phyloP scores from a whole-genome alignment of 2,329 filamentous ascomycete genomes.

The Orbilia quercus region DNA sequence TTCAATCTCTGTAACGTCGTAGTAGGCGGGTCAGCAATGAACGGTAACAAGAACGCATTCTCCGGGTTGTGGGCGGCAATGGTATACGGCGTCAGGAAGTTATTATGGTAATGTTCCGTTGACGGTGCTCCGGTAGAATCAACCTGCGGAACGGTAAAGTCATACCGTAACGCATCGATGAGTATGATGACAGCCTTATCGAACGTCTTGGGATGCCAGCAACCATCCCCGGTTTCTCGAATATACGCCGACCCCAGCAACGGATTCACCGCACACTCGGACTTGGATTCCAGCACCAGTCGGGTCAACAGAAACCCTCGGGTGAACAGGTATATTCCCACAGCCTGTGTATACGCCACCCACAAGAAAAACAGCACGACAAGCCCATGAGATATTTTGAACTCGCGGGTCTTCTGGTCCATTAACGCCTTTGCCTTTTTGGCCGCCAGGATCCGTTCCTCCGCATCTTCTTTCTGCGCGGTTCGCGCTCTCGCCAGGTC shows the following conservation, averaged over 20 bases:
- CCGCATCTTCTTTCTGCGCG: constrained; percentile 60
- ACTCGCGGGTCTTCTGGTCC: constrained; percentile 60
- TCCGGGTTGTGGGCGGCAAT: constrained; percentile 78
- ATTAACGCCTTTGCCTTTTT: constrained; percentile 64
- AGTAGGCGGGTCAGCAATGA: constrained; percentile 96
- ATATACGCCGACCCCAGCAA: constrained; percentile 64
- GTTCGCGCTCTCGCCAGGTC: constrained; percentile 61
- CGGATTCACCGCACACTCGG: constrained; percentile 76
- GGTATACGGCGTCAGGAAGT: constrained; percentile 86
- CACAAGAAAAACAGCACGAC: constrained; percentile 75
- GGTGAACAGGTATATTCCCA: constrained; percentile 91
- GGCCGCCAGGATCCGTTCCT: constrained; percentile 61
- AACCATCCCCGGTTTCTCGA: constrained; percentile 66
- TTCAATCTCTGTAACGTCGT: constrained; percentile 92
- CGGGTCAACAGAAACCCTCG: constrained; percentile 93
- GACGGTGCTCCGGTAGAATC: constrained; percentile 64
- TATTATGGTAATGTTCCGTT: constrained; percentile 80
- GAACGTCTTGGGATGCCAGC: constrained; percentile 96
- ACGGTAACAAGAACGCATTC: constrained; percentile 89
- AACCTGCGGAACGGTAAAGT: constrained; percentile 87
- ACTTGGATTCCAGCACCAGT: constrained; percentile 80
- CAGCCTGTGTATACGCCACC: constrained; percentile 77
- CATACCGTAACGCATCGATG: constrained; percentile 93
- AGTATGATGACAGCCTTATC: constrained; percentile 89
- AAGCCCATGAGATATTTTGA: constrained; percentile 68